Evolutionary conservation across 768 basidiomycete genomes (phyloP), one percentile per base, ranked within the genome.

Genomic region (Rhodotorula kratochvilovae): DNA sequence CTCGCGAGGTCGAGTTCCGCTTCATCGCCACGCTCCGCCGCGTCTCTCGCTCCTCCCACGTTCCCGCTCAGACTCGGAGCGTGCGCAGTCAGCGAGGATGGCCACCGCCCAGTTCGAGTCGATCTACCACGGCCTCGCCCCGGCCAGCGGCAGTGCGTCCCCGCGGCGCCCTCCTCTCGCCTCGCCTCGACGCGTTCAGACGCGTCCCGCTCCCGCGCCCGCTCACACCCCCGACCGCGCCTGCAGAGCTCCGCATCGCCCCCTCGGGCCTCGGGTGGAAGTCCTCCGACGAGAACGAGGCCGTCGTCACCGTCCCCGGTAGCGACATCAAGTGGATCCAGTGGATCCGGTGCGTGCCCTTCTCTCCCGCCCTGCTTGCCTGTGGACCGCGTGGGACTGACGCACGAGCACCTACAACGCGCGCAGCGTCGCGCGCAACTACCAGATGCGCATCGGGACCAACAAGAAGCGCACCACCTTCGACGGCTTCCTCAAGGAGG

Each of bases 241-340:
- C 29, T 7, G 29, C 67, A 73, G 77, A 81, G 63, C 79, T 98
- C 71, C 92, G 96, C 74, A 84, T 99, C 76, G 93, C 92, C 19
- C 78, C 84, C 58, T 90, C 88, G 75, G 96, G 96, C 56, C 88
- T 98, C 83, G 96, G 92, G 11, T 98, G 96, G 96, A 97, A 85
- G 77, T 75, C 80, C 10, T 85, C 86, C 58, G 90, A 90, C 27
- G 84, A 83, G 23, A 87, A 88, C 54, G 81, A 82, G 7, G 85
- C 88, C 53, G 70, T 77, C 56, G 83, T 84, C 21, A 87, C 89
- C 19, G 84, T 94, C 68, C 83, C 87, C 21, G 84, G 86, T 5
- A 81, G 80, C 35, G 89, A 91, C 76, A 89, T 96, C 74, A 92
- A 91, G 81, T 92, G 89, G 87, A 87, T 86, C 0, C 89, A 90